Percentiles rank a stretch among this genome's conserved stretches.
Evolutionary conservation across 148 eudicot genomes (phyloP).

Genomic region (Arctostaphylos glauca): DNA sequence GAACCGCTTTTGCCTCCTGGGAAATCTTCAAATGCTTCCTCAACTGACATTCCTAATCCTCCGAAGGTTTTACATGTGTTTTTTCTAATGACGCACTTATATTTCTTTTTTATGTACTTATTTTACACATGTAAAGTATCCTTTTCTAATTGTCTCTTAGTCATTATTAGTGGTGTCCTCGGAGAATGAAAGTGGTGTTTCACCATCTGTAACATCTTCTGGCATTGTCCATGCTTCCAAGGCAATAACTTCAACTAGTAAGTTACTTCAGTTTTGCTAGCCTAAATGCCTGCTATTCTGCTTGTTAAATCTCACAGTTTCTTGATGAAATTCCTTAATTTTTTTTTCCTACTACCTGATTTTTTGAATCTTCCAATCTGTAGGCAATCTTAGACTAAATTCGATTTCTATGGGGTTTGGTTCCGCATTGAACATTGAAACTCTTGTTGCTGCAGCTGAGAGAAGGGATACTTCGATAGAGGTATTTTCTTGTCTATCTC

Average conservation of each 20-base stretch:
- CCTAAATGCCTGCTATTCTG: neutral
- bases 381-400: neutral
- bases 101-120: neutral
- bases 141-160: neutral
- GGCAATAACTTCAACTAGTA: conserved; percentile 3
- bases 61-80: neutral
- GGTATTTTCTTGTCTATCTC: conserved; percentile 11
- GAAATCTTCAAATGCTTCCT: conserved; percentile 2
- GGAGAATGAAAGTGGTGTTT: neutral
- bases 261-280: neutral
- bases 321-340: neutral
- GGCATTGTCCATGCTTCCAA: conserved; percentile 12
- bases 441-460: conserved; percentile 16
- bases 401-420: conserved; percentile 4
- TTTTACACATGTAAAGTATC: neutral
- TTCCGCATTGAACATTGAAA: conserved; percentile 17
- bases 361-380: neutral
- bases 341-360: neutral
- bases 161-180: neutral
- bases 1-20: conserved; percentile 3
- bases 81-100: neutral
- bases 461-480: conserved; percentile 9
- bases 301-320: neutral
- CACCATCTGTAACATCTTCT: conserved; percentile 3
- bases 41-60: neutral